These are phyloP conservation scores for Aspergillus unguis DNA, from an alignment of 2,329 filamentous ascomycete species.

Conservation along the genomic window DNA sequence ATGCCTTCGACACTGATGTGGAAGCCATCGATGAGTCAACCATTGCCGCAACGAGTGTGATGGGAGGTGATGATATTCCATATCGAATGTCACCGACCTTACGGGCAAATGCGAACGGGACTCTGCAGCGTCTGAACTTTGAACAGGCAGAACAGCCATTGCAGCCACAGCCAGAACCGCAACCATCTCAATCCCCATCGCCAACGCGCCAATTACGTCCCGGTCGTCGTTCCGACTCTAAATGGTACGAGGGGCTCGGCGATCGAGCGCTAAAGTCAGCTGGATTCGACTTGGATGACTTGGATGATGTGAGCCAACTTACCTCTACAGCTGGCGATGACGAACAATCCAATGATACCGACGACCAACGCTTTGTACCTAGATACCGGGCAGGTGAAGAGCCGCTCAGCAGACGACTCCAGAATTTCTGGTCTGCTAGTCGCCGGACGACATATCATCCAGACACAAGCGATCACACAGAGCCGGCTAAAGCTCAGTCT, in stretches of 20 bases:
- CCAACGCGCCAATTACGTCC: constrained; percentile 23
- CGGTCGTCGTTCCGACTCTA: constrained; percentile 25
- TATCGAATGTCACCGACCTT: constrained; percentile 20
- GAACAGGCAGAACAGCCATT: constrained; percentile 13
- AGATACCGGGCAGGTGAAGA: constrained; percentile 29
- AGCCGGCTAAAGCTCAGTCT: constrained; percentile 17
- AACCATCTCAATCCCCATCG: background rate
- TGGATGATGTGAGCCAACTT: constrained; percentile 29
- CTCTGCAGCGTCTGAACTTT: constrained; percentile 18
- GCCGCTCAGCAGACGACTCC: constrained; percentile 36
- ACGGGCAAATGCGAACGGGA: constrained; percentile 17
- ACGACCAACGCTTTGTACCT: constrained; percentile 29
- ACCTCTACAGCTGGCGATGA: constrained; percentile 32
- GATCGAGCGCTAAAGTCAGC: constrained; percentile 35
- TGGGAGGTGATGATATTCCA: constrained; percentile 32
- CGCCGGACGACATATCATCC: constrained; percentile 24
- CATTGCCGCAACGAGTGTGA: constrained; percentile 38
- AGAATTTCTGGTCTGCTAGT: constrained; percentile 39
- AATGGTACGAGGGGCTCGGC: constrained; percentile 34
- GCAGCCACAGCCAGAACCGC: background rate
- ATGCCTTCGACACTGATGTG: constrained; percentile 44
- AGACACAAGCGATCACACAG: constrained; percentile 17
- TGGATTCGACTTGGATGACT: constrained; percentile 37
- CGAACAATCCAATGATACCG: constrained; percentile 27
- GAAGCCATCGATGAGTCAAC: constrained; percentile 45